A percentile compares a stretch with the other conserved stretches of the same genome.
Conservation (phyloP, 192 early-diverging fungal species). For the Gaertneriomyces sp. region DNA sequence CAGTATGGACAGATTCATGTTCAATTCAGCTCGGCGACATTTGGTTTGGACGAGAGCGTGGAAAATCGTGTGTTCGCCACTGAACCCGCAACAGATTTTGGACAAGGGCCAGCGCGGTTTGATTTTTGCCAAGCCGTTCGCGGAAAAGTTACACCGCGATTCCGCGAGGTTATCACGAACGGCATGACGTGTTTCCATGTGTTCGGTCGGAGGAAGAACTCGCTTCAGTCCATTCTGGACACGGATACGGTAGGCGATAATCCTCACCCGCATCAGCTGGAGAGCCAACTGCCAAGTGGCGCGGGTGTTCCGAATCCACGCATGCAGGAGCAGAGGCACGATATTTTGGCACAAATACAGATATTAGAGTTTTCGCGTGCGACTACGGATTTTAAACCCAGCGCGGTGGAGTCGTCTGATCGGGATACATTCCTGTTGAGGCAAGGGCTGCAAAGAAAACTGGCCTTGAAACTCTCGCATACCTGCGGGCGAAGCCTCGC, state of each 20-base stretch:
- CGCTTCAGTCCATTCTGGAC: slow-evolving; percentile 9
- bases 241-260: too few species aligned
- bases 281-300: too few species aligned
- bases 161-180: slow-evolving; percentile 9
- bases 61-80: slow-evolving; percentile 52
- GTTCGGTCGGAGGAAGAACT: slow-evolving; percentile 24
- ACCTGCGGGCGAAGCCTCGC: slow-evolving; percentile 28
- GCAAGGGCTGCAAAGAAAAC: slow-evolving; percentile 39
- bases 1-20: slow-evolving; percentile 67
- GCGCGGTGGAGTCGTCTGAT: slow-evolving; percentile 29
- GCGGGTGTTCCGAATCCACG: too few species aligned
- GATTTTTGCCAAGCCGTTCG: slow-evolving; percentile 44
- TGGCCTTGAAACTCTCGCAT: slow-evolving; percentile 30
- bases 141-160: slow-evolving; percentile 28
- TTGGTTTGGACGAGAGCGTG: slow-evolving; percentile 42
- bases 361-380: slow-evolving; percentile 33
- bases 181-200: slow-evolving; percentile 37
- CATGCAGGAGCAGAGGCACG: slow-evolving; percentile 10
- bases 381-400: slow-evolving; percentile 34
- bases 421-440: slow-evolving; percentile 31
- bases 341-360: slow-evolving; percentile 34
- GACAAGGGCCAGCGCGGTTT: slow-evolving; percentile 40
- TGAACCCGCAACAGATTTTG: slow-evolving; percentile 55
- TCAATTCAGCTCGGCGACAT: slow-evolving; percentile 66
- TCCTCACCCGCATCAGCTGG: too few species aligned